Base-by-base conservation (phyloP, 1,284 basidiomycete species). In the Ganoderma resinaceum region DNA sequence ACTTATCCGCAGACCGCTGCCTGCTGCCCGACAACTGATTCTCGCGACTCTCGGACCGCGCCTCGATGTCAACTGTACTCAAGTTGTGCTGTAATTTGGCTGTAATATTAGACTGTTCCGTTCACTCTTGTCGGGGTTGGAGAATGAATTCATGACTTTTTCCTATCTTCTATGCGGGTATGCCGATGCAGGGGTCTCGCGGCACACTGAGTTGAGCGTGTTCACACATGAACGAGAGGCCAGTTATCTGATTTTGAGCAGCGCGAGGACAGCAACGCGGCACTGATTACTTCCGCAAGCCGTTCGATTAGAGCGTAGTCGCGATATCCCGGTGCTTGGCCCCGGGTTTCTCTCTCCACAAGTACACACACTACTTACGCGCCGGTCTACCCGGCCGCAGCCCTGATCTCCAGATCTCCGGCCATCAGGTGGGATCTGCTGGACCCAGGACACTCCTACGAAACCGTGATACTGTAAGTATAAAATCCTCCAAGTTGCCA, bases 1-100 rank as follows among this genome's bases (percentile, higher is more conserved):
- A 62, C 69, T 66, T 78, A 18, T 78, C 77, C 26, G 76, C 77
- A 5, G 77, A 78, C 62, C 74, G 77, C 55, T 78, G 77, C 62
- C 49, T 66, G 16, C 58, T 70, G 26, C 74, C 77, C 0, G 74
- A 68, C 23, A 20, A 60, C n/a, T 60, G 58, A 60, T 60, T 38
- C 46, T 3, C 20, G 26, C 23, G 11, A 9, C 46, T 26, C 23
- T 14, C 8, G n/a, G 46, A 2, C n/a, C 23, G 7, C 23, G 46
- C 8, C 23, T 5, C 37, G 14, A 38, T 12, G 37, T 38, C 46
- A 26, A 14, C n/a, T 14, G 46, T 49, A 49, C n/a, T n/a, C n/a
- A n/a, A 11, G 26, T 26, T 49, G 46, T 49, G 14, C n/a, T 49
- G 46, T 49, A 49, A 9, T 26, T 49, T n/a, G 23, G 14, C n/a